Base-by-base conservation (phyloP, 371 early-diverging fungal species). In the Rhizopus arrhizus region DNA sequence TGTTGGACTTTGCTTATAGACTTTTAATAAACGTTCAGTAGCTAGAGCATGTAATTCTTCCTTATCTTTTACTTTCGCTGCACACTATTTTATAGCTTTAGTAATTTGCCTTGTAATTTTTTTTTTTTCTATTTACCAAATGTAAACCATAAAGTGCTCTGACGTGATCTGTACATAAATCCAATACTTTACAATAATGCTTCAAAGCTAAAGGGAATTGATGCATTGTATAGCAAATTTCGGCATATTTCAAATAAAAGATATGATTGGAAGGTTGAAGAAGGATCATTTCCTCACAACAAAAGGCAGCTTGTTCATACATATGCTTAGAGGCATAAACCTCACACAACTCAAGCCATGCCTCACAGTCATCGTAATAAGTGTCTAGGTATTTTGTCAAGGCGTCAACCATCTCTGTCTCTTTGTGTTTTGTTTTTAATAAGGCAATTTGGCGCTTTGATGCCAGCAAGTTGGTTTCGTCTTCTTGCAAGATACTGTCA, bases 251-350 rank as follows among this genome's bases (percentile, higher is more conserved):
- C 47, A 92, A 79, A 57, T 91, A 87, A 69, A 83, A 88, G 45
- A 93, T 85, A 59, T 93, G 95, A 71, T 91, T 88, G 51, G 81
- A 80, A 6, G 95, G 94, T 57, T 89, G 87, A 34, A 91, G 84
- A 55, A 95, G 56, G 53, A 97, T 80, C 32, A 92, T 72, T 72
- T 97, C 97, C 70, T 97, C 96, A 49, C 91, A 73, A 63, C 93
- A 93, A 69, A 88, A 95, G 13, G 90, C 90, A 3, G 97, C 95
- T 69, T 94, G 94, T 49, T 86, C 84, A 61, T 87, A 91, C 84
- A 86, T 72, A 60, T 85, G 71, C 36, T 85, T 77, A 3, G 55
- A 68, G 13, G 91, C 61, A 70, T 97, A 96, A 48, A 88, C 68
- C 43, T 84, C 73, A 9, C 89, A 82, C 33, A 97, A 80, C 60